Evolutionary conservation across 305 asterid genomes (phyloP).

Genomic region (Striga hermonthica): DNA sequence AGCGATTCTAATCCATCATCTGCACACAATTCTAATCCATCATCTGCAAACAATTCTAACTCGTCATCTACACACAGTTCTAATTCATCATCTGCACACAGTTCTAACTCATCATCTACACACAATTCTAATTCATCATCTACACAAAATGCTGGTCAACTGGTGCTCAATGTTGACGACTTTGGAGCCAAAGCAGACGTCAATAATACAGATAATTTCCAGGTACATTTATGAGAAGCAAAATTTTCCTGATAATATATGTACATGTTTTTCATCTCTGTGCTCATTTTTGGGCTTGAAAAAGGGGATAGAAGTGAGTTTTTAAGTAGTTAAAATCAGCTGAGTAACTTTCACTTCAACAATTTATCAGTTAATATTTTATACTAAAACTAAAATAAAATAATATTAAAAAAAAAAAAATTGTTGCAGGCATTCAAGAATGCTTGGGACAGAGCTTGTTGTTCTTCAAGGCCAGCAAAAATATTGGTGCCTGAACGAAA

Average conservation of each 20-base stretch:
- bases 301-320: constrained; percentile 28
- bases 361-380: neutral
- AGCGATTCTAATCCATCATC: too few species aligned
- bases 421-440: constrained; percentile 55
- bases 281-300: neutral
- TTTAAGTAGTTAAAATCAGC: too few species aligned
- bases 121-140: too few species aligned
- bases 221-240: constrained; percentile 39
- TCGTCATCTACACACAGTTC: too few species aligned
- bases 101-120: too few species aligned
- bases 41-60: too few species aligned
- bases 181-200: constrained; percentile 81
- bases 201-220: constrained; percentile 45
- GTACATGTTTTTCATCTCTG: neutral
- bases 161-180: constrained; percentile 43
- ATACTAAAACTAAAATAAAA: too few species aligned
- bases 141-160: neutral
- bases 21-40: too few species aligned
- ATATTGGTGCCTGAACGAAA: constrained; percentile 48
- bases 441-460: constrained; percentile 74
- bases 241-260: neutral
- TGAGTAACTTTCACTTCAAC: too few species aligned
- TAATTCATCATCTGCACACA: too few species aligned
- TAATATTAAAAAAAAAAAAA: too few species aligned
- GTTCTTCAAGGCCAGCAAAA: constrained; percentile 30